Percentiles rank a stretch among this genome's conserved stretches.
Evolutionary conservation across 441 rosid species (phyloP).

Genomic region (Pelargonium fulgidum): DNA sequence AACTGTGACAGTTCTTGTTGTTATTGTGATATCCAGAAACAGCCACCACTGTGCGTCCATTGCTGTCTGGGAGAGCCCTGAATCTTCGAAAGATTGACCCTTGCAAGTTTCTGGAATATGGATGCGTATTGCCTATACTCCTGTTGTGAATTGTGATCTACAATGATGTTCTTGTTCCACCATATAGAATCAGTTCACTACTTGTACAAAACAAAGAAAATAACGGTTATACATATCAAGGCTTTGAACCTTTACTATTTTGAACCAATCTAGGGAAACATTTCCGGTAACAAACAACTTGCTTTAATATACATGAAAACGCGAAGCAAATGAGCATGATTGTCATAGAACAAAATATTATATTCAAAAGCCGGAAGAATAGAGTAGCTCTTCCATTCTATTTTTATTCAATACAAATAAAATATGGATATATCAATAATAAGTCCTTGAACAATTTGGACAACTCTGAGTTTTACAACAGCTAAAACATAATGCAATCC

Average conservation of each 20-base stretch:
- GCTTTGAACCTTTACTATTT: not conserved
- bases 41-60: slow-evolving; percentile 61
- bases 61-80: slow-evolving; percentile 51
- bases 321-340: not conserved
- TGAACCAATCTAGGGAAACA: not conserved
- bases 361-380: not conserved
- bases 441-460: not conserved
- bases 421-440: not conserved
- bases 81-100: not conserved
- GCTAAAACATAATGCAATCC: not conserved
- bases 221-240: no score
- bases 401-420: not conserved
- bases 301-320: not conserved
- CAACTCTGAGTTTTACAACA: slow-evolving; percentile 22
- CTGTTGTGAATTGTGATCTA: no score
- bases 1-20: slow-evolving; percentile 71
- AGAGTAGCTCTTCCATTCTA: not conserved
- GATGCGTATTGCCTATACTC: no score
- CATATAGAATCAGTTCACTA: no score
- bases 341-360: not conserved
- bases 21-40: slow-evolving; percentile 51
- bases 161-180: no score
- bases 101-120: no score
- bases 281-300: not conserved
- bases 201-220: no score